Base-by-base conservation (phyloP, 805 yeast genomes). In the Cyberlindnera xylosilytica region DNA sequence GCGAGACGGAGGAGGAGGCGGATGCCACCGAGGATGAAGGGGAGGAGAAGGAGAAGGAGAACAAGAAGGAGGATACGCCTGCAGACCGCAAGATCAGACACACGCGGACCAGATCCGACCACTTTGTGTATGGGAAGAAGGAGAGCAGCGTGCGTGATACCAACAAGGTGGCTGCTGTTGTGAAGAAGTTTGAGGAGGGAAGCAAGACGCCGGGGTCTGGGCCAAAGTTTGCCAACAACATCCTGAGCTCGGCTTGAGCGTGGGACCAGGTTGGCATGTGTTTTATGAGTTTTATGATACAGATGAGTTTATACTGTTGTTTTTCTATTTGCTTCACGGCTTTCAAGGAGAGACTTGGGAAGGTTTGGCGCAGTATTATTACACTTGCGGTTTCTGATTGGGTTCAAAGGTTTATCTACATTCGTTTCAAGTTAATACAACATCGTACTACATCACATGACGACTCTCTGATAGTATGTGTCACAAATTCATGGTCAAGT, bases 191-290 rank as follows among this genome's bases (percentile, higher is more conserved):
- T 19, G 47, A 38, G 22, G 37, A 31, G 33, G 41, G 39, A 17
- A 29, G 18, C 20, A 33, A 27, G 4, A 40, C 48, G 2, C 61
- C 44, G 4, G 31, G 43, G 2, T 36, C 37, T 20, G 54, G 57
- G 2, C 60, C 60, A 20, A 52, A 54, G 34, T 54, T 54, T 36
- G 57, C 58, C 6, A 53, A 57, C 39, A 50, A 60, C 38, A 46
- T 57, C 17, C 33, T 49, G 34, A 46, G 52, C 34, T 53, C 52
- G 11, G 52, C 51, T 3, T 53, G 35, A 41, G 12, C 11, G 12
- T 15, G 15, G 9, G 18, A 9, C 18, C 19, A 24, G 24, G 5
- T 20, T 7, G 23, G 16, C 22, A 31, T 19, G 6, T n/a, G n/a
- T n/a, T n/a, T n/a, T n/a, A n/a, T n/a, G n/a, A n/a, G n/a, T n/a